These are phyloP conservation scores for Trametes pubescens DNA, from an alignment of 1,284 basidiomycete genomes.

Conservation along the genomic window DNA sequence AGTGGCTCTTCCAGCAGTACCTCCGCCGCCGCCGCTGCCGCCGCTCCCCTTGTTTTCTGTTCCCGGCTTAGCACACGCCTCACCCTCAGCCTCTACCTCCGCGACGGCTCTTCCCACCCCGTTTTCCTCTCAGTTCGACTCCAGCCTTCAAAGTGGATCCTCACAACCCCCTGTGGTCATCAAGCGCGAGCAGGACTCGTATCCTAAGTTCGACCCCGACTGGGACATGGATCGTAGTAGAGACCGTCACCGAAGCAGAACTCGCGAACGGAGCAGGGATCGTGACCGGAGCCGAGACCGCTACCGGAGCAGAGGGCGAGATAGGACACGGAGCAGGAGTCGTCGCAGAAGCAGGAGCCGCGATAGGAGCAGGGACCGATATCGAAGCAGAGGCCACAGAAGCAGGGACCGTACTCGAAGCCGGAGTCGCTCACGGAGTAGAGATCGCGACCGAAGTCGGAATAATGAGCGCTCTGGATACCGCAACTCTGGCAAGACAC, in stretches of 20 bases:
- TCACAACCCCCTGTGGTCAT: neutral
- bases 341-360: neutral
- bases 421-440: neutral
- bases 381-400: slow-evolving; percentile 6
- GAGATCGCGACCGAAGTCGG: neutral
- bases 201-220: neutral
- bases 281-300: neutral
- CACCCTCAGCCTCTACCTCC: neutral
- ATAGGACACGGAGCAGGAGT: neutral
- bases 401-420: slow-evolving; percentile 4
- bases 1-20: slow-evolving; percentile 3
- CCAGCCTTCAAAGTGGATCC: neutral
- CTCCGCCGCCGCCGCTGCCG: slow-evolving; percentile 20
- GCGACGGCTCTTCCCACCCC: neutral
- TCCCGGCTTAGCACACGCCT: neutral
- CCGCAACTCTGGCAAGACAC: neutral
- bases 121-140: neutral
- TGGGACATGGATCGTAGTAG: neutral
- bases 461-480: neutral
- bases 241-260: slow-evolving; percentile 1
- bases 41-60: neutral
- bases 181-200: neutral
- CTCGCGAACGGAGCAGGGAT: neutral
- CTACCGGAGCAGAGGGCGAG: neutral
- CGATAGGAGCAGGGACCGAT: slow-evolving; percentile 14